These are phyloP conservation scores for Agaricus sinodeliciosus DNA, from an alignment of 768 basidiomycete species.

Conservation along the genomic window DNA sequence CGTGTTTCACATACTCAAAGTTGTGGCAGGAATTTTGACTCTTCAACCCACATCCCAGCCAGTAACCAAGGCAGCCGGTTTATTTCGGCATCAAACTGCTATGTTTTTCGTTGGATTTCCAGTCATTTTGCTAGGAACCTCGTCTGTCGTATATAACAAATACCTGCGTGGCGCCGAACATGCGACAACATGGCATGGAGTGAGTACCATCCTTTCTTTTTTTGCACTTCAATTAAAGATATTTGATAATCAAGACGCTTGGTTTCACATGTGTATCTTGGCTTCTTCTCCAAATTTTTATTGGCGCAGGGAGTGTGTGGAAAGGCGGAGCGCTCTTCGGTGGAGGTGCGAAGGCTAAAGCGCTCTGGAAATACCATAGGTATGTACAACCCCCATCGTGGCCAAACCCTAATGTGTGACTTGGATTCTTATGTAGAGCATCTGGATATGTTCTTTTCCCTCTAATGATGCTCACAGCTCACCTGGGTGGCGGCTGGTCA, in stretches of 20 bases:
- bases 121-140: conserved; percentile 49
- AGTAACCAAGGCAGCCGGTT: conserved; percentile 56
- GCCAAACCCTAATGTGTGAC: too few species aligned
- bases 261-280: conserved; percentile 59
- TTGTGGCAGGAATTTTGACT: conserved; percentile 55
- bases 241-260: conserved; percentile 36
- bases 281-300: conserved; percentile 50
- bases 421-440: conserved; percentile 30
- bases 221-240: background rate
- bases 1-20: background rate
- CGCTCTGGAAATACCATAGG: conserved; percentile 83
- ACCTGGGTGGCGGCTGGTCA: conserved; percentile 71
- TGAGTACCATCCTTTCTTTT: conserved; percentile 25
- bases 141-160: conserved; percentile 63
- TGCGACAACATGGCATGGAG: conserved; percentile 73
- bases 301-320: conserved; percentile 80
- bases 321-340: conserved; percentile 63
- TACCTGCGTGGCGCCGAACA: conserved; percentile 40
- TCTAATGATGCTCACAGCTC: conserved; percentile 49
- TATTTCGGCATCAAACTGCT: conserved; percentile 62
- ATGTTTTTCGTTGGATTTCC: conserved; percentile 53
- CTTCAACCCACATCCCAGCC: conserved; percentile 69
- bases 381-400: conserved; percentile 13
- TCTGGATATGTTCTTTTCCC: conserved; percentile 72
- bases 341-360: conserved; percentile 64